Percentiles rank a stretch among this genome's conserved stretches.
Evolutionary conservation across 2,329 filamentous ascomycete genomes (phyloP).

Genomic region (Tolypocladium tropicale): DNA sequence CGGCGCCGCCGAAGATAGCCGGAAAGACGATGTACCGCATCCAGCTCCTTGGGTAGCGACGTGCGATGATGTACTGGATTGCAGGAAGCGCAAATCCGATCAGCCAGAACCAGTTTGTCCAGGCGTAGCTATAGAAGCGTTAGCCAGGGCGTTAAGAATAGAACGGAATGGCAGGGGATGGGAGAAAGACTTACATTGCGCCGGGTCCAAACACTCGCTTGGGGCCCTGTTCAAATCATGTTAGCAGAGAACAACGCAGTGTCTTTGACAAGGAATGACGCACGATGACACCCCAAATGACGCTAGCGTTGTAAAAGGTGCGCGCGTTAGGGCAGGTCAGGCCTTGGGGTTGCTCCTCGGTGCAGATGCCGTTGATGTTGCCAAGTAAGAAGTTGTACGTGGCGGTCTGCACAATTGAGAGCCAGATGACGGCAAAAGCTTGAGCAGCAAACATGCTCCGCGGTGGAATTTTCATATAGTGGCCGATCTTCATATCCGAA

Average conservation of each 20-base stretch:
- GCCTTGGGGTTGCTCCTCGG: slow-evolving; percentile 30
- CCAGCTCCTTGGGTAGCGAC: slow-evolving; percentile 4
- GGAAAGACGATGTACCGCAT: slow-evolving; percentile 40
- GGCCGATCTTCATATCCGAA: slow-evolving; percentile 37
- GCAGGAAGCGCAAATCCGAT: background rate
- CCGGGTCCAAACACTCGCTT: background rate
- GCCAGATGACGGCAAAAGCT: slow-evolving; percentile 23
- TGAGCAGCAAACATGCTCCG: slow-evolving; percentile 35
- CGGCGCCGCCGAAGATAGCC: slow-evolving; percentile 37
- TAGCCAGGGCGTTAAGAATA: background rate
- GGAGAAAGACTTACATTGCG: background rate
- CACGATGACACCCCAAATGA: slow-evolving; percentile 50
- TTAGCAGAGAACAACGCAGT: no score
- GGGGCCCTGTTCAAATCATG: background rate
- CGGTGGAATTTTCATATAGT: slow-evolving; percentile 41
- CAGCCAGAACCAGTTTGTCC: background rate
- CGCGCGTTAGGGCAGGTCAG: slow-evolving; percentile 45
- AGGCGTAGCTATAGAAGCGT: background rate
- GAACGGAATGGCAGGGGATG: rapidly evolving
- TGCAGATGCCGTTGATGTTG: slow-evolving; percentile 43
- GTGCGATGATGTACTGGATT: background rate
- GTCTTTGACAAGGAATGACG: background rate
- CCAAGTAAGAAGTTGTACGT: slow-evolving; percentile 25
- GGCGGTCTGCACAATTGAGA: slow-evolving; percentile 22
- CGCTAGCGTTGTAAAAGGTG: slow-evolving; percentile 47